Conservation (phyloP, 73 alveolate genomes). For the Paramecium biaurelia region DNA sequence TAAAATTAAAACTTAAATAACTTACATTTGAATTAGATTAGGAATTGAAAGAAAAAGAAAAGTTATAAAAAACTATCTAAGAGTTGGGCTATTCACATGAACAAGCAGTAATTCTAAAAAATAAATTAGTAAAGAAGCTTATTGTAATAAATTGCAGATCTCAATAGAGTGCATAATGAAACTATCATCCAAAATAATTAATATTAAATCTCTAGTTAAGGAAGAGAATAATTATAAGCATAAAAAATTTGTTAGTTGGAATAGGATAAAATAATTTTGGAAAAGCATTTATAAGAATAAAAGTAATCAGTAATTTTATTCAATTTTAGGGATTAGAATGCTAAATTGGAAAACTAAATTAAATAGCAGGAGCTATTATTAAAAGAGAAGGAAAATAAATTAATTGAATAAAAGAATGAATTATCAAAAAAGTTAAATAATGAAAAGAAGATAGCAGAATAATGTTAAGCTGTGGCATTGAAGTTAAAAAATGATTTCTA, state of each 20-base stretch:
- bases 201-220: not conserved
- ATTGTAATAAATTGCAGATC: not conserved
- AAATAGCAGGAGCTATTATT: not conserved
- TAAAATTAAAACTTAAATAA: not conserved
- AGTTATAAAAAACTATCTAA: not conserved
- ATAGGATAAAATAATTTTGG: constrained; percentile 13
- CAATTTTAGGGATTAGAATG: not conserved
- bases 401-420: not conserved
- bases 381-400: not conserved
- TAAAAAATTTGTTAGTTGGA: not conserved
- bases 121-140: constrained; percentile 45
- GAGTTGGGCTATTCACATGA: constrained; percentile 20
- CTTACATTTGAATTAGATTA: not conserved
- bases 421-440: not conserved
- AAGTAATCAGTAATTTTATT: not conserved
- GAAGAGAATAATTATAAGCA: not conserved
- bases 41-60: constrained; percentile 21
- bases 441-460: not conserved
- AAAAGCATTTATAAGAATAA: not conserved
- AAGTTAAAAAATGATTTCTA: constrained; percentile 18
- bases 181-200: not conserved
- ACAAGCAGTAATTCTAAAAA: not conserved
- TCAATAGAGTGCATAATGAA: constrained; percentile 3
- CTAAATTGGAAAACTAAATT: not conserved
- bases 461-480: not conserved